These are phyloP conservation scores for Botryotinia narcissicola DNA, from an alignment of 2,329 filamentous ascomycete species.

Conservation along the genomic window DNA sequence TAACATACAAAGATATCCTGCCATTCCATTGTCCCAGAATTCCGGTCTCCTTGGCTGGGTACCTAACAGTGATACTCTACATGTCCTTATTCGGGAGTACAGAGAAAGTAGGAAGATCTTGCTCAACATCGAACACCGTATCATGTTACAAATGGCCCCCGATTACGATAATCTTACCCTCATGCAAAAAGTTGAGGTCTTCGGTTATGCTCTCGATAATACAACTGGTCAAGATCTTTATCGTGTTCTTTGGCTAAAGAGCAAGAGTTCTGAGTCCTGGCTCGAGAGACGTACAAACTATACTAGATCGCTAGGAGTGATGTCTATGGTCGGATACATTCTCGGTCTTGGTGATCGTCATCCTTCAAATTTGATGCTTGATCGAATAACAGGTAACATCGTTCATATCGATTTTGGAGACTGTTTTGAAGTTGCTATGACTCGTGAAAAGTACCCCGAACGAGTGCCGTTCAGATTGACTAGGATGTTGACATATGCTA, in stretches of 20 bases:
- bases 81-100: constrained; percentile 95
- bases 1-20: constrained; percentile 91
- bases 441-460: constrained; percentile 98
- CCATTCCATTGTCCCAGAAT: constrained; percentile 95
- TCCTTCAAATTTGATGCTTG: constrained; percentile 96
- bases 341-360: constrained; percentile 94
- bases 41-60: constrained; percentile 96
- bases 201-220: constrained; percentile 98
- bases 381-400: constrained; percentile 92
- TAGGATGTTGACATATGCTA: constrained; percentile 98
- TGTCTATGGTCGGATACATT: constrained; percentile 99
- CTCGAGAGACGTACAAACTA: constrained; percentile 98
- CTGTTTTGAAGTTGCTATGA: constrained; percentile 99
- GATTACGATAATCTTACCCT: constrained; percentile 98
- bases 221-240: constrained; percentile 98
- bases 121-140: constrained; percentile 97
- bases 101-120: constrained; percentile 95
- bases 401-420: constrained; percentile 99
- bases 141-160: constrained; percentile 99
- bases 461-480: constrained; percentile 96
- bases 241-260: constrained; percentile 97
- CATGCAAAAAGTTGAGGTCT: constrained; percentile 99
- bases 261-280: constrained; percentile 97
- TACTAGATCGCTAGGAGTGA: constrained; percentile 92
- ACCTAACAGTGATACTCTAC: constrained; percentile 93